Base-by-base conservation (phyloP, 176 grass and related monocot species). In the Neostapfia colusana region DNA sequence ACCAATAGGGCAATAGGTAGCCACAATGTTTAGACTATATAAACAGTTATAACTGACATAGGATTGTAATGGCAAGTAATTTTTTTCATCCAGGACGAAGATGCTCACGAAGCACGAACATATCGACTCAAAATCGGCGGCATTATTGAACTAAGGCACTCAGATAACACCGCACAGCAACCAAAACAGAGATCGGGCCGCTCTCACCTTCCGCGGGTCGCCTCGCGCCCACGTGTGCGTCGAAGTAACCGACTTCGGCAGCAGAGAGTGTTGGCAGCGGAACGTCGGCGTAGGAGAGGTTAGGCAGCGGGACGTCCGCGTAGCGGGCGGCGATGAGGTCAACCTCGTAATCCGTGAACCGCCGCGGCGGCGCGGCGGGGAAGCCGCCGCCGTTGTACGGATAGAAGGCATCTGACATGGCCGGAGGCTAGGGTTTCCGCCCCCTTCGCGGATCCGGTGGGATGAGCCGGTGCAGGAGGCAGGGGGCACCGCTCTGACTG, bases 391-490 rank as follows among this genome's bases (percentile, higher is more conserved):
- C 72, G 53, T 11, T 65, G 60, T 87, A 90, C 27, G 84, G 75
- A 63, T 97, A 88, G 38, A 68, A 59, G n/a, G 84, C 76, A 66
- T 86, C 82, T 63, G 91, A 89, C 95, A 98, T 98, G 69, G 76
- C 9, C 71, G 79, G 76, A 48, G 59, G 70, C 76, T 79, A 84
- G 81, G 86, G 81, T 79, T 83, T 84, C 67, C 79, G 12, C 69
- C 2, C 31, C 31, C 31, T 31, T 31, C 31, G 42, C 37, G 21
- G 28, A 24, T 28, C 17, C 38, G 56, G 49, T 48, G 68, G 8
- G 40, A 51, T 13, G 6, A 36, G 10, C 55, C 13, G 59, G 26
- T 14, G 2, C 51, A 9, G 18, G 51, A 20, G 17, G 13, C 14
- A 38, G 34, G 4, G 17, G 28, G 59, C 56, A 38, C 58, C 35